These are phyloP conservation scores for Uronychia binucleata DNA, from an alignment of 73 alveolate genomes.

Conservation along the genomic window DNA sequence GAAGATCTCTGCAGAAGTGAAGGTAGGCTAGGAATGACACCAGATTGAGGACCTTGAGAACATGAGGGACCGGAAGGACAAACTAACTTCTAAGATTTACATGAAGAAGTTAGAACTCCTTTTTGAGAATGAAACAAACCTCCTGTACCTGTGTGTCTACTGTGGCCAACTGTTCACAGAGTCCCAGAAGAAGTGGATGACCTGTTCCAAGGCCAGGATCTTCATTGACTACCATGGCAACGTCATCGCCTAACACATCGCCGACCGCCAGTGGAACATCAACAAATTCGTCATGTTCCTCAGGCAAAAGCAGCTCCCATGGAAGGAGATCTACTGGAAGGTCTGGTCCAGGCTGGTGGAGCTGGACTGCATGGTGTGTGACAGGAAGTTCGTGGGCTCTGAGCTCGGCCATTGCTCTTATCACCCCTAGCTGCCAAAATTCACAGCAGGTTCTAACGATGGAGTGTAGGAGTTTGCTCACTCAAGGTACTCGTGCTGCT, in stretches of 20 bases:
- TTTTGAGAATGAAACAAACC: slow-evolving; percentile 27
- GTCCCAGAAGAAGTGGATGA: slow-evolving; percentile 37
- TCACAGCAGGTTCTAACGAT: slow-evolving; percentile 35
- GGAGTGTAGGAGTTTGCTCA: slow-evolving; percentile 47
- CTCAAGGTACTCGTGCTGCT: slow-evolving; percentile 61
- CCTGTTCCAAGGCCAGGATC: slow-evolving; percentile 35
- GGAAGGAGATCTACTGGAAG: slow-evolving; percentile 40
- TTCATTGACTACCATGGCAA: slow-evolving; percentile 28
- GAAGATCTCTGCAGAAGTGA: slow-evolving; percentile 19
- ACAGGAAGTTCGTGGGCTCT: slow-evolving; percentile 28
- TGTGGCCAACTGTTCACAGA: slow-evolving; percentile 34
- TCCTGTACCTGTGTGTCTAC: slow-evolving; percentile 24
- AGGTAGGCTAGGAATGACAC: slow-evolving; percentile 10
- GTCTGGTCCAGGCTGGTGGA: slow-evolving; percentile 60
- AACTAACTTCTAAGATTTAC: slow-evolving; percentile 26
- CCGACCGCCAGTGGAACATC: slow-evolving; percentile 22
- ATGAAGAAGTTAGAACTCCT: slow-evolving; percentile 38
- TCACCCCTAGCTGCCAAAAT: slow-evolving; percentile 60
- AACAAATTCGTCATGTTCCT: slow-evolving; percentile 7
- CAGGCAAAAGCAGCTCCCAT: neutral
- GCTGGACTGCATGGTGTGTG: slow-evolving; percentile 49
- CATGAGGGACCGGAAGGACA: slow-evolving; percentile 36
- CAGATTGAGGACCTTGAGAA: slow-evolving; percentile 49
- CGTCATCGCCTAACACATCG: slow-evolving; percentile 18
- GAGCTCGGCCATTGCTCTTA: slow-evolving; percentile 55